Base-by-base conservation (phyloP, 176 grass and related monocot species). In the Microstegium vimineum region DNA sequence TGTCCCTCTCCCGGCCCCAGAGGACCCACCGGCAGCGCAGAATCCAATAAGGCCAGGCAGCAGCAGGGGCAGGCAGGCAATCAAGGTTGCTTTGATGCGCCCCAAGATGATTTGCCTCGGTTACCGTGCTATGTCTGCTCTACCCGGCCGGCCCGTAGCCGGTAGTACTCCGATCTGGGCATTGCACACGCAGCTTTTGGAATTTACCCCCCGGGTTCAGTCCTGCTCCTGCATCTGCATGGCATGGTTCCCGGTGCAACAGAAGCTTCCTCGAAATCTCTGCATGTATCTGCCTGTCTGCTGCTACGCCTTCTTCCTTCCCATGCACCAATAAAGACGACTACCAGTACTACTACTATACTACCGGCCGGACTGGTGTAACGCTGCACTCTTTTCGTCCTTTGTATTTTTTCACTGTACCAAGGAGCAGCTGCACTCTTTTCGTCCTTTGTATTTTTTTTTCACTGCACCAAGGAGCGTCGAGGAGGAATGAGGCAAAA, bases 261-360 rank as follows among this genome's bases (percentile, higher is more conserved):
- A 94, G 89, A 94, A 94, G 89, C 88, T 94, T 94, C 89, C 92
- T 94, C 62, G 75, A 83, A 81, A 77, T 72, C 74, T 54, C 87
- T 78, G 87, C 34, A 15, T 54, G 49, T 32, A 75, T 78, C 79
- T 81, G 49, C 60, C 33, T 66, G 67, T 69, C 81, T 73, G 76
- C 67, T 66, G 23, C 80, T 86, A 20, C 16, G 63, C 18, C 36
- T 2, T 20, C 7, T 8, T 38, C 20, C 80, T 69, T 89, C 78
- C 36, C 76, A 84, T 20, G 62, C 49, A 87, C 85, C 87, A 51
- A 84, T 75, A 82, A 89, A 86, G 70, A 80, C 32, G 42, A 8
- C 73, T 7, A 67, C 10, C 10, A 41, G 2, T 43, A 13, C 11
- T 12, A 11, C 38, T 41, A 11, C 9, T 41, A 8, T 11, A 41